A percentile compares a stretch with the other conserved stretches of the same genome.
phyloP scores from a whole-genome alignment of 2,329 filamentous ascomycete species.

The Fusarium sambucinum region DNA sequence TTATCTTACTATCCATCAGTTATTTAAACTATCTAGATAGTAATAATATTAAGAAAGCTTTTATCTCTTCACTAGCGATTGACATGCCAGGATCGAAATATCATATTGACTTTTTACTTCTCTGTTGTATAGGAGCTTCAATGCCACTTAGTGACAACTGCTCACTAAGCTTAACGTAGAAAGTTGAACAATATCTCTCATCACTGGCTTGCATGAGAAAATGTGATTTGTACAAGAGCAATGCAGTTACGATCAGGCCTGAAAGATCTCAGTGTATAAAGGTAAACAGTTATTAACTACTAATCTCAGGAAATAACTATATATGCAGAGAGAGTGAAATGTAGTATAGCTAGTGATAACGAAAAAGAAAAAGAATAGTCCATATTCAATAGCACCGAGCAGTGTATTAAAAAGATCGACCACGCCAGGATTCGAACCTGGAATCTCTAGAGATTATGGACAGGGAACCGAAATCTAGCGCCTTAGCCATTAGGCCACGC shows the following conservation, averaged over 20 bases:
- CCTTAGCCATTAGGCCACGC: constrained; percentile 36
- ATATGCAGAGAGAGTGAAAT: neutral
- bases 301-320: neutral
- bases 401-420: neutral
- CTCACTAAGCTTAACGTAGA: too few species aligned
- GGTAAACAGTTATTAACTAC: neutral
- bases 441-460: constrained; percentile 26
- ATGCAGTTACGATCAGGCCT: too few species aligned
- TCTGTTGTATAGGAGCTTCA: neutral
- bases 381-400: accelerated
- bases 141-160: too few species aligned
- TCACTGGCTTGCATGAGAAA: too few species aligned
- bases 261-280: too few species aligned
- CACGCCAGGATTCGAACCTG: constrained; percentile 32
- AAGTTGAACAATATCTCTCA: too few species aligned
- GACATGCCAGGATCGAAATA: accelerated
- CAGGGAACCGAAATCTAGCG: constrained; percentile 28
- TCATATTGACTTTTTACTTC: neutral
- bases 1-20: neutral
- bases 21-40: neutral
- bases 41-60: neutral
- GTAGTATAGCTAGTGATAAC: too few species aligned
- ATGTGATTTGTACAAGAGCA: too few species aligned
- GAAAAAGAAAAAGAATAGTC: too few species aligned
- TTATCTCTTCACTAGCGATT: neutral